phyloP scores from a whole-genome alignment of 2,329 filamentous ascomycete species.

The Trichoderma brevicompactum region DNA sequence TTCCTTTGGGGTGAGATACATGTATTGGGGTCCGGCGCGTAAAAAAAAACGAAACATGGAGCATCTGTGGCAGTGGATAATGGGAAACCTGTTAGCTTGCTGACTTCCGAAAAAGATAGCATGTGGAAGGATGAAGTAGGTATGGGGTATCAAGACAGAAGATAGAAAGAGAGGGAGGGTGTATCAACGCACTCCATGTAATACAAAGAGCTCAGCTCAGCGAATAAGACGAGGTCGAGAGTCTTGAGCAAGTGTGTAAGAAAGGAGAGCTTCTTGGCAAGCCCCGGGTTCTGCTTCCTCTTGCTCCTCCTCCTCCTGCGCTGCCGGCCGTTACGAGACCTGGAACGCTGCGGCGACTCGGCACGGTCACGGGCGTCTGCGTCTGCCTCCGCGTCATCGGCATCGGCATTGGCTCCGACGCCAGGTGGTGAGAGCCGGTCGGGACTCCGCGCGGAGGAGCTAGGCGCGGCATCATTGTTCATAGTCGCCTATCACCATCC shows the following conservation, averaged over 20 bases:
- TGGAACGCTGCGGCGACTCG: constrained; percentile 29
- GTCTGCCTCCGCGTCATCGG: constrained; percentile 18
- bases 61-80: constrained; percentile 51
- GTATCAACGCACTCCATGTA: constrained; percentile 64
- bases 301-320: constrained; percentile 45
- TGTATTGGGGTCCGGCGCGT: constrained; percentile 62
- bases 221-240: constrained; percentile 66
- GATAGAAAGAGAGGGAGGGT: not conserved
- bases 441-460: constrained; percentile 44
- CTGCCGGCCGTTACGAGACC: constrained; percentile 37
- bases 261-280: constrained; percentile 64
- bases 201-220: constrained; percentile 67
- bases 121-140: not conserved
- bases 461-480: constrained; percentile 56
- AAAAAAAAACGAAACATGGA: constrained; percentile 66
- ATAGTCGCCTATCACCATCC: constrained; percentile 50
- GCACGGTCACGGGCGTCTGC: constrained; percentile 16
- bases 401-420: constrained; percentile 30
- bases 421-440: constrained; percentile 30
- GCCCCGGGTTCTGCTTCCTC: constrained; percentile 47
- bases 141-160: not conserved
- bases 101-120: not conserved
- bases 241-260: constrained; percentile 63
- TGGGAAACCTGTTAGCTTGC: not conserved
- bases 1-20: constrained; percentile 67